These are phyloP conservation scores for Phytophthora capsici DNA, from an alignment of 352 stramenopile species.

Conservation along the genomic window DNA sequence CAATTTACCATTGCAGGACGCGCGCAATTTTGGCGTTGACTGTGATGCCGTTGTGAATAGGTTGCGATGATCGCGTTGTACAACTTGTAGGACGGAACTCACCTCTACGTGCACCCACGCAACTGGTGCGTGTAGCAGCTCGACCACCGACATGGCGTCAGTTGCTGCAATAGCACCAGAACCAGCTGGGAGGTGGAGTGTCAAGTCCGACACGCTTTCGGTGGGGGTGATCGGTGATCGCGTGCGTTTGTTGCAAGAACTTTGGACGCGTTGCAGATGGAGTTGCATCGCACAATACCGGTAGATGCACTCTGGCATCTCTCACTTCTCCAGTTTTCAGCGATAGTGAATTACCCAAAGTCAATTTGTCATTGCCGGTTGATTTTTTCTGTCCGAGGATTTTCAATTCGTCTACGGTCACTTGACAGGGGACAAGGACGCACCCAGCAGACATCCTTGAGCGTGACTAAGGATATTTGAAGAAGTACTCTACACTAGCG, in stretches of 20 bases:
- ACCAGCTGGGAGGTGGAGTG: background rate
- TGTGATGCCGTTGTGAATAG: too few species aligned
- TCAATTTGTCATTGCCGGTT: background rate
- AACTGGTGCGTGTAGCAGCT: slow-evolving; percentile 1
- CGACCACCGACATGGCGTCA: slow-evolving; percentile 1
- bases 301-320: too few species aligned
- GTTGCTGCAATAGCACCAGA: background rate
- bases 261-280: too few species aligned
- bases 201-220: slow-evolving; percentile 4
- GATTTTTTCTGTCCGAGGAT: background rate
- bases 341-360: too few species aligned
- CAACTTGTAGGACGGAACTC: too few species aligned
- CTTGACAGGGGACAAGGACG: background rate
- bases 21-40: background rate
- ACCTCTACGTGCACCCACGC: slow-evolving; percentile 7
- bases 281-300: too few species aligned
- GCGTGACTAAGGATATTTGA: slow-evolving; percentile 1
- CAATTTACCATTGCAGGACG: too few species aligned
- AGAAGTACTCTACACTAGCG: slow-evolving; percentile 1
- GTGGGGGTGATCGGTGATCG: background rate
- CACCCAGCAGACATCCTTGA: slow-evolving; percentile 10
- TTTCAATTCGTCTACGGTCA: background rate
- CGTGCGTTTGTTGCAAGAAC: background rate
- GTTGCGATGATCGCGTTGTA: too few species aligned
- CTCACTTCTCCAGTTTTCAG: too few species aligned